phyloP scores from a whole-genome alignment of 2,329 filamentous ascomycete species.

The Alternaria arbusti region DNA sequence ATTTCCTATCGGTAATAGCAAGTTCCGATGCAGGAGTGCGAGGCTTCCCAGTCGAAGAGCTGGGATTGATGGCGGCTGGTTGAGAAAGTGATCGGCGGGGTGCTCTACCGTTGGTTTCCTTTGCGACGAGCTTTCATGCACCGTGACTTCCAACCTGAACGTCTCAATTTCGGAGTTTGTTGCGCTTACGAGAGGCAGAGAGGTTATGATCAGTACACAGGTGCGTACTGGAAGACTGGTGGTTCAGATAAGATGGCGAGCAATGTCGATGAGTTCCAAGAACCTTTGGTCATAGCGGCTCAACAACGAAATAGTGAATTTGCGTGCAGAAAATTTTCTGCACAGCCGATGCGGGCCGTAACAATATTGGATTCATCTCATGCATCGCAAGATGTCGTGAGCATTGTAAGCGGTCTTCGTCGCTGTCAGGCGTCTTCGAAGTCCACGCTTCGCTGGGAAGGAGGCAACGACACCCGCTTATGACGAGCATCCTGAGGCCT shows the following conservation, averaged over 20 bases:
- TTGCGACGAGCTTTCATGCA: background rate
- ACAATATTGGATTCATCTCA: background rate
- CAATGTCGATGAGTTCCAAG: background rate
- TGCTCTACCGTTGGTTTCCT: background rate
- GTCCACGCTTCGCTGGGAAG: background rate
- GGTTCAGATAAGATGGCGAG: background rate
- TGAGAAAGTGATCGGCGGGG: too few relatives aligned
- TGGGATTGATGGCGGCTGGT: too few relatives aligned
- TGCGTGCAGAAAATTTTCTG: too few relatives aligned
- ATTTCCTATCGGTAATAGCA: background rate
- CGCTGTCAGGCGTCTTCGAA: background rate
- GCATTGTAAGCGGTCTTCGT: background rate
- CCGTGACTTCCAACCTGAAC: background rate
- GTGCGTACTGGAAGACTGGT: background rate
- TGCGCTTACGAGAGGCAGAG: background rate
- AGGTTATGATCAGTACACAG: background rate
- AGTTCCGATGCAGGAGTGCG: background rate
- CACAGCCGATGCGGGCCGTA: background rate
- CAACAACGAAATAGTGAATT: background rate
- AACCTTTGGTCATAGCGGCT: background rate
- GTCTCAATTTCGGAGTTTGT: rapidly evolving
- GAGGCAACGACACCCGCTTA: background rate
- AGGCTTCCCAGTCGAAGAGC: background rate
- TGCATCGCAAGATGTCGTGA: background rate
- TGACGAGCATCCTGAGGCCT: background rate